These are phyloP conservation scores for Tremella fuciformis DNA, from an alignment of 768 basidiomycete species.

Conservation along the genomic window DNA sequence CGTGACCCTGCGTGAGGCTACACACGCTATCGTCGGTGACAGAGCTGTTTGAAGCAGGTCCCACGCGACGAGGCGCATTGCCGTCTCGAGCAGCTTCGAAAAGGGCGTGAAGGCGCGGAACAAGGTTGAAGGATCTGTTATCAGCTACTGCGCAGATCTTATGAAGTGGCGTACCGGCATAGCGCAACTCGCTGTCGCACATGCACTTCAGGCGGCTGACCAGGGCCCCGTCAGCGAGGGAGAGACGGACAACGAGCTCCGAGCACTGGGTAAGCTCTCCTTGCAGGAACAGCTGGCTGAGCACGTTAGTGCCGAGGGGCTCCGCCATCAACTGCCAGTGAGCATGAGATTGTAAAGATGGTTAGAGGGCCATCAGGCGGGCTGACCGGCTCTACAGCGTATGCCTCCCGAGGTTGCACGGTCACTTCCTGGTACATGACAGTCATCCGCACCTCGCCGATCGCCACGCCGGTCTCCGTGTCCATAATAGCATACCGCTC, in stretches of 20 bases:
- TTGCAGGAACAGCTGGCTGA: not conserved
- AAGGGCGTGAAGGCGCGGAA: slow-evolving; percentile 26
- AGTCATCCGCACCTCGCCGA: slow-evolving; percentile 23
- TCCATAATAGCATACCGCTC: slow-evolving; percentile 21
- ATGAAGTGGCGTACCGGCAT: slow-evolving; percentile 11
- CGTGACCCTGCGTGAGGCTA: not conserved
- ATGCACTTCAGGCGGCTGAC: slow-evolving; percentile 10
- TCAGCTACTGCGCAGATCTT: slow-evolving; percentile 4
- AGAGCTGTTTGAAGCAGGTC: slow-evolving; percentile 18
- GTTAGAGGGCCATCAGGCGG: too few relatives aligned
- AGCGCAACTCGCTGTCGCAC: slow-evolving; percentile 10
- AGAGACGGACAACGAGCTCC: not conserved
- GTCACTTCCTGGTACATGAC: slow-evolving; percentile 12
- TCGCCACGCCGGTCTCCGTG: slow-evolving; percentile 5
- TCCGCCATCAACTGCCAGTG: not conserved
- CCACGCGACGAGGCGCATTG: slow-evolving; percentile 16
- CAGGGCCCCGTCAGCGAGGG: not conserved
- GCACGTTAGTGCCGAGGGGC: not conserved
- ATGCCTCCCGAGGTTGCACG: not conserved
- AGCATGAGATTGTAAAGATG: not conserved
- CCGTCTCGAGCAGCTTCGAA: slow-evolving; percentile 21
- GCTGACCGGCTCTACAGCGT: not conserved
- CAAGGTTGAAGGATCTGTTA: slow-evolving; percentile 20
- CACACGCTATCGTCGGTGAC: slow-evolving; percentile 16
- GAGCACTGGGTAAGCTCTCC: not conserved